Evolutionary conservation across 2,329 filamentous ascomycete genomes (phyloP).

Genomic region (Grosmannia clavigera): DNA sequence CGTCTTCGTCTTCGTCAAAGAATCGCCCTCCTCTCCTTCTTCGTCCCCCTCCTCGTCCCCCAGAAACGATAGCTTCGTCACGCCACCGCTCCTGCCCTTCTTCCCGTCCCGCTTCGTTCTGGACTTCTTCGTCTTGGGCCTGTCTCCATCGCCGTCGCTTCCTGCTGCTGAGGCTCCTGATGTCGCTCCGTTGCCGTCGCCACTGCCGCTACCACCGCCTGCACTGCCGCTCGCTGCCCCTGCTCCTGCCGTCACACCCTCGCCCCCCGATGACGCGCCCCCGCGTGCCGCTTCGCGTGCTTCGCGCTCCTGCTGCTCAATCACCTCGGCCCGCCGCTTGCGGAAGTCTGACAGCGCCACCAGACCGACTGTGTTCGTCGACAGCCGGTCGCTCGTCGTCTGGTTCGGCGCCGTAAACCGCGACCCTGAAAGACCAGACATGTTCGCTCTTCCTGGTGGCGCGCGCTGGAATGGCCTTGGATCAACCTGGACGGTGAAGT

Average conservation of each 20-base stretch:
- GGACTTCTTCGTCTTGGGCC: constrained; percentile 27
- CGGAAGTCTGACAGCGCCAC: constrained; percentile 89
- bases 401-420: constrained; percentile 67
- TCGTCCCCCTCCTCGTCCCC: constrained; percentile 43
- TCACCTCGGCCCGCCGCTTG: constrained; percentile 87
- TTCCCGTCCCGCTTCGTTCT: constrained; percentile 26
- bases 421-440: constrained; percentile 30
- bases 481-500: neutral
- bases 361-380: constrained; percentile 78
- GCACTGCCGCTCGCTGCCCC: neutral
- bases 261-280: neutral
- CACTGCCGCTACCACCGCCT: neutral
- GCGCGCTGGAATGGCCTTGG: neutral
- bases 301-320: constrained; percentile 80
- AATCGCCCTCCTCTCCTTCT: constrained; percentile 15
- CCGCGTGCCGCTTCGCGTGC: constrained; percentile 46
- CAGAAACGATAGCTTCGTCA: constrained; percentile 49
- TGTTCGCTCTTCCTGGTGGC: constrained; percentile 11
- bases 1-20: constrained; percentile 31
- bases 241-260: constrained; percentile 19
- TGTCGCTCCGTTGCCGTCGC: neutral
- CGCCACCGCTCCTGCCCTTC: constrained; percentile 23
- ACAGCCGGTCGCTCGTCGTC: constrained; percentile 69
- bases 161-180: constrained; percentile 17
- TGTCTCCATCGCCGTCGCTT: constrained; percentile 19